A percentile compares a stretch with the other conserved stretches of the same genome.
Evolutionary conservation across 495 filamentous ascomycete species (phyloP).

Genomic region (Aspergillus homomorphus): DNA sequence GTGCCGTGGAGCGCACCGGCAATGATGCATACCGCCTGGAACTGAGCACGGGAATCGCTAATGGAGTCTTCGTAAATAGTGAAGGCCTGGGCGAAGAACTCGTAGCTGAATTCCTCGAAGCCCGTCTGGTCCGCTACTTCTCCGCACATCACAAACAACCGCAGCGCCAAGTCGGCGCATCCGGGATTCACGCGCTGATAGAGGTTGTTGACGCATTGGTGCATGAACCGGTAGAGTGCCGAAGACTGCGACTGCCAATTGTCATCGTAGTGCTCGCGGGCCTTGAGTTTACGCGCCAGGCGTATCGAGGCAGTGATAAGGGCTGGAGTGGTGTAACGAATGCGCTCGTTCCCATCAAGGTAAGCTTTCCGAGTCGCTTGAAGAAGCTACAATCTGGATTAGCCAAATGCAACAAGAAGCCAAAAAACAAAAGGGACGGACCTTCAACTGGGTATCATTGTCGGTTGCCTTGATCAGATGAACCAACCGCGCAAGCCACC

Average conservation of each 20-base stretch:
- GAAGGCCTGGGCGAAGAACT: constrained; percentile 98
- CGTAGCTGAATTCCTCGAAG: constrained; percentile 93
- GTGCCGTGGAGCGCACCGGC: constrained; percentile 83
- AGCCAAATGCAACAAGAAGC: constrained; percentile 16
- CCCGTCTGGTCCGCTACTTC: constrained; percentile 90
- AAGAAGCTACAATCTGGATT: constrained; percentile 57
- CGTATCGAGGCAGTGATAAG: constrained; percentile 87
- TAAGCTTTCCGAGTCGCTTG: constrained; percentile 87
- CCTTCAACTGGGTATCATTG: constrained; percentile 91
- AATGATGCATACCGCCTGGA: constrained; percentile 95
- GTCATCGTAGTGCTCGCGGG: constrained; percentile 89
- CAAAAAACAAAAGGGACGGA: constrained; percentile 21
- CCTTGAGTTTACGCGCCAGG: constrained; percentile 84
- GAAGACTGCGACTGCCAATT: constrained; percentile 90
- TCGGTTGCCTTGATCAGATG: constrained; percentile 79
- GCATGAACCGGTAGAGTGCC: constrained; percentile 91
- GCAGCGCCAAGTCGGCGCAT: constrained; percentile 79
- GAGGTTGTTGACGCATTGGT: constrained; percentile 78
- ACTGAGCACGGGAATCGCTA: constrained; percentile 91
- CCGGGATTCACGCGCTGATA: constrained; percentile 81
- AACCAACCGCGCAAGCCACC: constrained; percentile 87
- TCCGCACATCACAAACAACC: constrained; percentile 85
- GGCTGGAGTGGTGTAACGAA: constrained; percentile 91
- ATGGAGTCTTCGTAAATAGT: constrained; percentile 97
- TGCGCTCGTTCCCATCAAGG: constrained; percentile 88